These are phyloP conservation scores for Clavaria fumosa DNA, from an alignment of 768 basidiomycete species.

Conservation along the genomic window DNA sequence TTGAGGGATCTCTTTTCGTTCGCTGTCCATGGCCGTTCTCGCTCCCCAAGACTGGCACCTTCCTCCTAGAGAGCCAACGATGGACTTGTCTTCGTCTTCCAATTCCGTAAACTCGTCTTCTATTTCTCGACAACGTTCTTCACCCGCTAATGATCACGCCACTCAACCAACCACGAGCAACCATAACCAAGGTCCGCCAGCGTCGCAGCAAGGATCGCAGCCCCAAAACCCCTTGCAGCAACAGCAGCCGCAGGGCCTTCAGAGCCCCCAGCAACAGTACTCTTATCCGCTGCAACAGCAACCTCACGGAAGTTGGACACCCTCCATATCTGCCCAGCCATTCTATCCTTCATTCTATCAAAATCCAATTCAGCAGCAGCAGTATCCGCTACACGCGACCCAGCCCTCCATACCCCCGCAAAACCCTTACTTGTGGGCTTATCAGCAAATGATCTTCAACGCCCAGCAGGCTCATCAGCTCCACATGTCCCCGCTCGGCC, in stretches of 20 bases:
- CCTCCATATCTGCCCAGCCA: constrained; percentile 47
- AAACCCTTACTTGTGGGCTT: constrained; percentile 69
- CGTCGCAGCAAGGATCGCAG: too few relatives aligned
- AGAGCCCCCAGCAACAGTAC: constrained; percentile 32
- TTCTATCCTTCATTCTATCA: constrained; percentile 72
- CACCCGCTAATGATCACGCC: constrained; percentile 40
- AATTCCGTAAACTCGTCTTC: constrained; percentile 15
- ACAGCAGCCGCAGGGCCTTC: constrained; percentile 12
- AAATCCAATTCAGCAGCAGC: constrained; percentile 33
- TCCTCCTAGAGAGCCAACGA: constrained; percentile 44
- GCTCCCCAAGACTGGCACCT: constrained; percentile 63
- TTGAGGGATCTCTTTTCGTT: too few relatives aligned
- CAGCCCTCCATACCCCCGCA: constrained; percentile 28
- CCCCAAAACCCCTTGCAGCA: constrained; percentile 17
- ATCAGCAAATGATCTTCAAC: constrained; percentile 83
- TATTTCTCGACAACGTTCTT: constrained; percentile 42
- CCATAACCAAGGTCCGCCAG: too few relatives aligned
- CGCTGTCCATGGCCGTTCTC: constrained; percentile 74
- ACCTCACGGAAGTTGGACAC: constrained; percentile 55
- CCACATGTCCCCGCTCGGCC: constrained; percentile 31
- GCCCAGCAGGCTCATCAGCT: constrained; percentile 37
- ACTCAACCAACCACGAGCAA: constrained; percentile 17
- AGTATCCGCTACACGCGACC: constrained; percentile 4
- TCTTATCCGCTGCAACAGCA: constrained; percentile 62
- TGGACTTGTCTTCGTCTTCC: constrained; percentile 33